Evolutionary conservation across 2,329 filamentous ascomycete genomes (phyloP), one percentile per base, ranked within the genome.

Genomic region (Xylariaceae sp.): DNA sequence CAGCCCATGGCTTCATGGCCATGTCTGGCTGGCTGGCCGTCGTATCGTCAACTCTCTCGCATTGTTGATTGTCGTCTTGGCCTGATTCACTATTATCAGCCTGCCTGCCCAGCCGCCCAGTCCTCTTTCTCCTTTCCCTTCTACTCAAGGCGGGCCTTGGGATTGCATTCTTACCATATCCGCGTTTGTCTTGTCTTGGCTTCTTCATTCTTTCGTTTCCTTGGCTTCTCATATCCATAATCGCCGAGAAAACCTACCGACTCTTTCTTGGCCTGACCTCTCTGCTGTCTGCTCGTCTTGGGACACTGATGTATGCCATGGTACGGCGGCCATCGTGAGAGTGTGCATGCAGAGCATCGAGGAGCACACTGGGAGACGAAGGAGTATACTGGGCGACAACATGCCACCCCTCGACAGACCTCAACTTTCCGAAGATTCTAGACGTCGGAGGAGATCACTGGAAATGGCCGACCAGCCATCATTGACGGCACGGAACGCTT

Each of bases 291-390:
- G 18, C 31, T 31, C 25, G 6, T 27, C 7, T 27, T 29, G n/a
- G 15, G n/a, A 14, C 4, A 16, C 13, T 15, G 13, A 29, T 39
- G 38, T 36, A 12, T 43, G 49, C 42, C 47, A 51, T 52, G 47
- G 39, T 45, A 46, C 32, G 33, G 30, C 24, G 39, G 33, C 31
- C 21, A 36, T 19, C 23, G 33, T 21, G n/a, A n/a, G 38, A 37
- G 44, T 31, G 42, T 45, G 45, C 35, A 43, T 49, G 46, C 42
- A 46, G 46, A 46, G 49, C 47, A 50, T 46, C 38, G 41, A 42
- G 39, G 39, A 38, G 37, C 32, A 29, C 23, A 24, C 19, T 23
- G 29, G n/a, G 9, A 13, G 13, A 34, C 27, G 25, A 16, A 22
- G 22, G 34, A 33, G 38, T 19, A 19, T 29, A 34, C 10, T 25